Evolutionary conservation across 2,329 filamentous ascomycete genomes (phyloP), one percentile per base, ranked within the genome.

Genomic region (Neonectria neomacrospora): DNA sequence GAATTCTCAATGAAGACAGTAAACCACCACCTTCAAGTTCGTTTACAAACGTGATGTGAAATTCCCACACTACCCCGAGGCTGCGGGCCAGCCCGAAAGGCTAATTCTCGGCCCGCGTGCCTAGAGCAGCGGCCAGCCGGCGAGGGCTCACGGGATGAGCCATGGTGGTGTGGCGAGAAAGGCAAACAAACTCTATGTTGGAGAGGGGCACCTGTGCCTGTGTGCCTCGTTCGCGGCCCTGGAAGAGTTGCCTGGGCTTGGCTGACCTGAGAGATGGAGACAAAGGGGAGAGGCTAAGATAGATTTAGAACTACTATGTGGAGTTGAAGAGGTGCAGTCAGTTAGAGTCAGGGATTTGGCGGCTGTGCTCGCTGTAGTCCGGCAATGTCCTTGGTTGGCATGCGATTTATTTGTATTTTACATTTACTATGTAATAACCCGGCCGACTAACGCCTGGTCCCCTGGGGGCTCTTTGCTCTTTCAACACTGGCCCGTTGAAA

Each of bases 1-100:
- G 47, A 47, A 57, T 68, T 66, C 66, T 70, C 70, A 52, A 73
- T 67, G n/a, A 82, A 85, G 68, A 82, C 84, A 67, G 72, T 75
- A 54, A 64, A 66, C 62, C 65, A 58, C 45, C 52, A 57, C 34
- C 54, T 52, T 14, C 20, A 39, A 18, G 20, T 26, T 4, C 23
- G 8, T n/a, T 39, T 14, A 5, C 12, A 5, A n/a, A 11, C 16
- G 32, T 53, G 47, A 50, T 3, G 23, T 45, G 9, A 3, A 12
- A 8, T 7, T 26, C 18, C 22, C 26, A 16, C 22, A 44, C 41
- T 58, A 32, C 26, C 48, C 39, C 39, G 8, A 14, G 44, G 20
- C 39, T 16, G 26, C 60, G 54, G 60, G 26, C 50, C 54, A 54
- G 20, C 41, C 60, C 60, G 60, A 42, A 48, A 62, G 60, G 18